Evolutionary conservation across 2,329 filamentous ascomycete species (phyloP).

Genomic region (Sclerotiophoma versabilis): DNA sequence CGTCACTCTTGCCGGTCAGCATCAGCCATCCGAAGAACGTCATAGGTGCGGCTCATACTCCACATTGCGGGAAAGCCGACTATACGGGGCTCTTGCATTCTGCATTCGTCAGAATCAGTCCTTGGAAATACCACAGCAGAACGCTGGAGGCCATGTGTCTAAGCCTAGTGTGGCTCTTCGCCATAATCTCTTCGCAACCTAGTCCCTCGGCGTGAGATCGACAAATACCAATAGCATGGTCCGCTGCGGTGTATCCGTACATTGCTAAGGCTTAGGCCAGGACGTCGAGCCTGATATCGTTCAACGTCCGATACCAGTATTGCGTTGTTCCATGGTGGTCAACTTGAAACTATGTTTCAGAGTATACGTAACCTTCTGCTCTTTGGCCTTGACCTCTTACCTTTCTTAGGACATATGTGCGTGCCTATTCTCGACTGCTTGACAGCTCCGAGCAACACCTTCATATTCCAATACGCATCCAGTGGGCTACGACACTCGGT

Average conservation of each 20-base stretch:
- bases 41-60: slow-evolving; percentile 30
- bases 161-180: background rate
- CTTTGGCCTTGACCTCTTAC: slow-evolving; percentile 4
- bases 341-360: slow-evolving; percentile 1
- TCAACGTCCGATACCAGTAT: slow-evolving; percentile 13
- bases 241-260: slow-evolving; percentile 9
- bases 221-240: slow-evolving; percentile 6
- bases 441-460: slow-evolving; percentile 4
- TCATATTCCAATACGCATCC: background rate
- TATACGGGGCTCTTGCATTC: slow-evolving; percentile 17
- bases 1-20: slow-evolving; percentile 26
- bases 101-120: background rate
- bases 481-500: background rate
- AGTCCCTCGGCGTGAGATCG: slow-evolving; percentile 7
- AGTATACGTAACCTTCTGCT: slow-evolving; percentile 5
- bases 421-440: slow-evolving; percentile 5
- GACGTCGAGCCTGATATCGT: slow-evolving; percentile 10
- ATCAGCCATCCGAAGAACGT: slow-evolving; percentile 22
- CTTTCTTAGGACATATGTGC: slow-evolving; percentile 5
- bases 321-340: background rate
- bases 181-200: slow-evolving; percentile 8
- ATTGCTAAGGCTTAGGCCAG: slow-evolving; percentile 7
- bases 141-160: slow-evolving; percentile 15
- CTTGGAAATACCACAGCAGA: background rate
- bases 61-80: slow-evolving; percentile 40